Base-by-base conservation (phyloP, 1,284 basidiomycete species). In the Tylopilus orsonianus region DNA sequence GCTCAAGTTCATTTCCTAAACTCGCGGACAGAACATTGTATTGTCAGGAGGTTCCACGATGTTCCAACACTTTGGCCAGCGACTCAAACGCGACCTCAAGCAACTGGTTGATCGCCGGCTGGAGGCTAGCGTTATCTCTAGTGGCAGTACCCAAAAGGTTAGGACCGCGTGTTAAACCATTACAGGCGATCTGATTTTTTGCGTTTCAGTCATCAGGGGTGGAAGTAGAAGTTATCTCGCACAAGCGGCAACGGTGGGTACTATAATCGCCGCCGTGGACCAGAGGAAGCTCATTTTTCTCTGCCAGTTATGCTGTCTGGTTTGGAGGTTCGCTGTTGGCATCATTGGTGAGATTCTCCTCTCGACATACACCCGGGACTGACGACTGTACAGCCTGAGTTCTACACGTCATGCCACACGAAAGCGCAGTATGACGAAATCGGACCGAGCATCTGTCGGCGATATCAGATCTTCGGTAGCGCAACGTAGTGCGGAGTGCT, bases 371-470 rank as follows among this genome's bases (percentile, higher is more conserved):
- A 20, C 10, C 20, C 44, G 18, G 33, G 33, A 14, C n/a, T 50
- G 49, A 53, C 23, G 24, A 32, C 23, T 37, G 20, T 19, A 32
- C 60, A 96, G 84, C 94, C 95, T 58, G 95, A 97, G 67, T 99
- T 99, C 71, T 96, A 97, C 73, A 87, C 86, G n/a, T 96, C 87
- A 49, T 97, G 94, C 72, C 94, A 97, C 75, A 94, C 92, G 54
- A 96, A 97, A 70, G 92, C 90, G 14, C 93, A 98, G 64, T 98
- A 98, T 67, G 93, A 98, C 65, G 96, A 99, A 72, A 85, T 96
- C 58, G 95, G 96, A 14, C 95, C 96, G 8, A 93, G 90, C 64
- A 95, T 98, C 59, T 94, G 93, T 74, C 82, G 94, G 64, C 78
- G 93, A 61, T 96, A 96, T 78, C 89, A 93, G 67, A 94, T 96